Conservation (phyloP, 2,329 filamentous ascomycete species). For the Ophiostoma ulmi region DNA sequence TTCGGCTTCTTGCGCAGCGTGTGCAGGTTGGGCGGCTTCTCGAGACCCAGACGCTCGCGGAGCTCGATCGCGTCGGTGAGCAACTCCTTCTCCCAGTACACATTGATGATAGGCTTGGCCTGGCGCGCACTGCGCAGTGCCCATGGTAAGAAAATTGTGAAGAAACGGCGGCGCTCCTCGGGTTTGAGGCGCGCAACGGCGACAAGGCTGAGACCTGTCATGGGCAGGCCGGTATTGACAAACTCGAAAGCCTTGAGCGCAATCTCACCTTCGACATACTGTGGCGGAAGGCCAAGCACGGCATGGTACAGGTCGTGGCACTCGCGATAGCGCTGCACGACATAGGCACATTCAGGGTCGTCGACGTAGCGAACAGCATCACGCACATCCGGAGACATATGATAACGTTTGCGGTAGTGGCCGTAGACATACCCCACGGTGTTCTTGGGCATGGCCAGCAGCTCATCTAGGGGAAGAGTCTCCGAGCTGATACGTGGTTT, state of each 20-base stretch:
- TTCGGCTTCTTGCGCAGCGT: slow-evolving; percentile 57
- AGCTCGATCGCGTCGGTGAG: slow-evolving; percentile 76
- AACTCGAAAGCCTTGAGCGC: slow-evolving; percentile 99
- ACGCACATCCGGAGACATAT: slow-evolving; percentile 86
- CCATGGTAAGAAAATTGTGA: slow-evolving; percentile 78
- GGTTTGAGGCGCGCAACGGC: slow-evolving; percentile 82
- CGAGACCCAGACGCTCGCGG: slow-evolving; percentile 70
- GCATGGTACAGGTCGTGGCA: slow-evolving; percentile 98
- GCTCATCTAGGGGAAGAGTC: slow-evolving; percentile 57
- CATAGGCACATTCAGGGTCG: slow-evolving; percentile 92
- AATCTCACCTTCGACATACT: slow-evolving; percentile 91
- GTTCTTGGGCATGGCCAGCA: slow-evolving; percentile 66
- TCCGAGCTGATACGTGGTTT: slow-evolving; percentile 82
- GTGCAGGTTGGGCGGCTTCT: slow-evolving; percentile 81
- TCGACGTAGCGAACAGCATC: slow-evolving; percentile 82
- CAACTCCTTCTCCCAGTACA: slow-evolving; percentile 96
- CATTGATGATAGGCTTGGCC: slow-evolving; percentile 79
- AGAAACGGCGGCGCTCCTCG: slow-evolving; percentile 72
- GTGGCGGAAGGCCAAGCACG: slow-evolving; percentile 81
- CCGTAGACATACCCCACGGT: slow-evolving; percentile 79
- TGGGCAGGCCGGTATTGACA: slow-evolving; percentile 85
- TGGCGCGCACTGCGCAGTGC: slow-evolving; percentile 75
- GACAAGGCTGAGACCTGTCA: slow-evolving; percentile 83
- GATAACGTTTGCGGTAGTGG: slow-evolving; percentile 87
- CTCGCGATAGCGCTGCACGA: slow-evolving; percentile 96